Percentiles rank a stretch among this genome's conserved stretches.
phyloP scores from a whole-genome alignment of 2,329 filamentous ascomycete species.

The Paraconiothyrium sp. region DNA sequence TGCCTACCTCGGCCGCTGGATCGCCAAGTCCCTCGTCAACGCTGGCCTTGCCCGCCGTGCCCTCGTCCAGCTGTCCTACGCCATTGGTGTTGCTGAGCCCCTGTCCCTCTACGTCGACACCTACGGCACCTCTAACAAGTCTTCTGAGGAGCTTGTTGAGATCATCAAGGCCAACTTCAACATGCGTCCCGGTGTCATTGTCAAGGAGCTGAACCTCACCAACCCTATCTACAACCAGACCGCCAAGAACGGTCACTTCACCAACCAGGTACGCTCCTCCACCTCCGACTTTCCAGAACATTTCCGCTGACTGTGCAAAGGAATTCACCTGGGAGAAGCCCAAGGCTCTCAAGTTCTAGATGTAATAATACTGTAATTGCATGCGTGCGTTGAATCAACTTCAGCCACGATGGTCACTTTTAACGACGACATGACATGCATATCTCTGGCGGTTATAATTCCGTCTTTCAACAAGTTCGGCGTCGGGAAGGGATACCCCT shows the following conservation, averaged over 20 bases:
- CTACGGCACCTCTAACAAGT: slow-evolving; percentile 92
- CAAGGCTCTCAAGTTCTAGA: slow-evolving; percentile 90
- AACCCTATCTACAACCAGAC: slow-evolving; percentile 98
- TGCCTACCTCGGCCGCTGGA: slow-evolving; percentile 97
- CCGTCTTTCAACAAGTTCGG: slow-evolving; percentile 54
- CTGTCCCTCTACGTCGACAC: slow-evolving; percentile 97
- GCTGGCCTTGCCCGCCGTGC: slow-evolving; percentile 90
- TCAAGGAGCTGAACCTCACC: slow-evolving; percentile 93
- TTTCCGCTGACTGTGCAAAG: slow-evolving; percentile 24
- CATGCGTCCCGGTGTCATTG: slow-evolving; percentile 96
- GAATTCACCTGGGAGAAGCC: slow-evolving; percentile 97
- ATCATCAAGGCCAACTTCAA: slow-evolving; percentile 98
- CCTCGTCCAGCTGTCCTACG: slow-evolving; percentile 98
- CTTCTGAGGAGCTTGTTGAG: slow-evolving; percentile 90
- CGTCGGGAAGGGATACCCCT: slow-evolving; percentile 47
- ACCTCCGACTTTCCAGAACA: neutral
- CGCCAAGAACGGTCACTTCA: slow-evolving; percentile 99
- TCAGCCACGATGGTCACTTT: slow-evolving; percentile 45
- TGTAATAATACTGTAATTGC: slow-evolving; percentile 40
- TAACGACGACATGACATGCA: slow-evolving; percentile 49
- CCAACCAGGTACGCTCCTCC: slow-evolving; percentile 75
- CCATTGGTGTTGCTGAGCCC: slow-evolving; percentile 97
- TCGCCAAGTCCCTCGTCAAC: slow-evolving; percentile 95
- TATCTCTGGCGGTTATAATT: slow-evolving; percentile 48
- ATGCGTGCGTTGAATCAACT: slow-evolving; percentile 53